phyloP scores from a whole-genome alignment of 192 early-diverging fungal genomes.

The Obelidium mucronatum region DNA sequence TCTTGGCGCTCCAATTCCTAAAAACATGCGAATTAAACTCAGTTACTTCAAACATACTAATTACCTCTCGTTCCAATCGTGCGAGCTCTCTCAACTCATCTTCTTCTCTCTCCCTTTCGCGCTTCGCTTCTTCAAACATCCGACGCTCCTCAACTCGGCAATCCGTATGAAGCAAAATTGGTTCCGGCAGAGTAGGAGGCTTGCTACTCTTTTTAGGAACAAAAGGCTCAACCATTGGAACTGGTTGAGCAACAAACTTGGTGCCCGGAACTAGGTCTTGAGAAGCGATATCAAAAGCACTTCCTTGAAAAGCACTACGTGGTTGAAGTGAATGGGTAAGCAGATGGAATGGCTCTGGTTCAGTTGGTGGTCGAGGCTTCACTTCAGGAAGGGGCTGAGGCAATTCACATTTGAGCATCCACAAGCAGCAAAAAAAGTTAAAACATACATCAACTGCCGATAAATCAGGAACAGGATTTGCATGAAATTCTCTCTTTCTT shows the following conservation, averaged over 20 bases:
- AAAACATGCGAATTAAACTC: not conserved
- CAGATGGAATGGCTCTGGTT: slow-evolving; percentile 71
- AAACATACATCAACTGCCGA: slow-evolving; percentile 8
- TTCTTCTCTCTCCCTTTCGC: slow-evolving; percentile 60
- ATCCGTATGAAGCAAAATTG: slow-evolving; percentile 60
- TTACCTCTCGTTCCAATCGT: slow-evolving; percentile 58
- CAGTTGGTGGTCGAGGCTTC: slow-evolving; percentile 40
- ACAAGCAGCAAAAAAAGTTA: not conserved
- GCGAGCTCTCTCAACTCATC: slow-evolving; percentile 59
- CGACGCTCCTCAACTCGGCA: slow-evolving; percentile 70
- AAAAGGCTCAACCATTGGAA: slow-evolving; percentile 66
- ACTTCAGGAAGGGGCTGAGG: slow-evolving; percentile 51
- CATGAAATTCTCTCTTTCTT: slow-evolving; percentile 35
- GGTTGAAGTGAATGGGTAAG: slow-evolving; percentile 60
- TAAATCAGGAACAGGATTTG: slow-evolving; percentile 30
- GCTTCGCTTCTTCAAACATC: slow-evolving; percentile 65
- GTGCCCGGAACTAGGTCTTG: not conserved
- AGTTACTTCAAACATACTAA: no score
- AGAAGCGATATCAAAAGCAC: not conserved
- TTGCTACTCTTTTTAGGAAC: slow-evolving; percentile 60
- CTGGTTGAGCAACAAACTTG: slow-evolving; percentile 67
- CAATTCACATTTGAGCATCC: not conserved
- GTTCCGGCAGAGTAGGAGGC: slow-evolving; percentile 60
- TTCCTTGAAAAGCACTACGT: slow-evolving; percentile 46
- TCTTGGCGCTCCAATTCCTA: slow-evolving; percentile 62